phyloP scores from a whole-genome alignment of 768 basidiomycete species.

The Russula ochroleuca region DNA sequence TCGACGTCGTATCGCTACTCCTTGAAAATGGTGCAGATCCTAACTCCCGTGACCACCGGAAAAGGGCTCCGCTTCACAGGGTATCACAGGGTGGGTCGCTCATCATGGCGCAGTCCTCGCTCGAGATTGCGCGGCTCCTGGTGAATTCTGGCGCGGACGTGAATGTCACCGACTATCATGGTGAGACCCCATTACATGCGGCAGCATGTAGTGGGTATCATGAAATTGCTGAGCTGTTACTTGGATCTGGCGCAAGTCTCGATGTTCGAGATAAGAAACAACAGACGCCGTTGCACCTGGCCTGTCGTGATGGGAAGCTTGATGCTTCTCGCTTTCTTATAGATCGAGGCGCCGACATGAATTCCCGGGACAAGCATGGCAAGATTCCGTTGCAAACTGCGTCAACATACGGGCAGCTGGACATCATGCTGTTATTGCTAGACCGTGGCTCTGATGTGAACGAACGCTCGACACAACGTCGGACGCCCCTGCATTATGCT shows the following conservation, averaged over 20 bases:
- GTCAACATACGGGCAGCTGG: not conserved
- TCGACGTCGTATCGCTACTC: not conserved
- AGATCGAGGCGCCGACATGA: not conserved
- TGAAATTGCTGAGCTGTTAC: not conserved
- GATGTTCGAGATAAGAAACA: not conserved
- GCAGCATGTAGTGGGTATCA: slow-evolving; percentile 2
- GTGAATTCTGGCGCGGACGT: not conserved
- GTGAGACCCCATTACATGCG: slow-evolving; percentile 9
- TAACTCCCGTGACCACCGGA: not conserved
- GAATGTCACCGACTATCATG: not conserved
- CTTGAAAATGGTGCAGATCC: slow-evolving; percentile 1
- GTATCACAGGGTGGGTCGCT: not conserved
- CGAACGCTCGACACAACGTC: too few relatives aligned
- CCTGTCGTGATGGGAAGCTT: not conserved
- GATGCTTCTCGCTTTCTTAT: not conserved
- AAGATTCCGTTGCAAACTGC: not conserved
- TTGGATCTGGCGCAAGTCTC: not conserved
- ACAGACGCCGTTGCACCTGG: not conserved
- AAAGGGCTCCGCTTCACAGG: not conserved
- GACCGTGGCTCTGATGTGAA: not conserved
- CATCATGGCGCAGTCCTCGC: not conserved
- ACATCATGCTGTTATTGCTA: not conserved
- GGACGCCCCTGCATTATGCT: too few relatives aligned
- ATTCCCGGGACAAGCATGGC: not conserved
- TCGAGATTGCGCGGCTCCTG: not conserved